A percentile compares a stretch with the other conserved stretches of the same genome.
phyloP scores from a whole-genome alignment of 495 filamentous ascomycete species.

The Haplographium delicatum region DNA sequence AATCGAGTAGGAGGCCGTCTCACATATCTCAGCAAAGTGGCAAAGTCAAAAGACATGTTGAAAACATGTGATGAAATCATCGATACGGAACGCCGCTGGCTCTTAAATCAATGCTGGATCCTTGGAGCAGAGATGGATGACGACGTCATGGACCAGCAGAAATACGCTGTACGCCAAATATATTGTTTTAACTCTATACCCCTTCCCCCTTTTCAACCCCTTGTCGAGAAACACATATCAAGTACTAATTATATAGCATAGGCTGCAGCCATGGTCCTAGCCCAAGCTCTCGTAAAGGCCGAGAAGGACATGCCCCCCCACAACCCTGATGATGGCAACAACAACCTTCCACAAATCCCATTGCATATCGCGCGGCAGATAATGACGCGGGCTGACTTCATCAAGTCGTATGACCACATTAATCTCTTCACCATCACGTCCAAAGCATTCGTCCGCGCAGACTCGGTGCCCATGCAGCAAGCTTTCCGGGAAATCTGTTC shows the following conservation, averaged over 20 bases:
- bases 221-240: not conserved
- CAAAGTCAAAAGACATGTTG: constrained; percentile 72
- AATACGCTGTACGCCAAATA: constrained; percentile 77
- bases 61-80: constrained; percentile 74
- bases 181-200: not conserved
- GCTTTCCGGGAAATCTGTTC: constrained; percentile 80
- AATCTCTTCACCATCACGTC: constrained; percentile 96
- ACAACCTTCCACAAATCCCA: constrained; percentile 74
- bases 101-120: constrained; percentile 92
- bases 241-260: constrained; percentile 23
- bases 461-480: constrained; percentile 92
- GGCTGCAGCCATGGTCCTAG: constrained; percentile 90
- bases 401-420: constrained; percentile 83
- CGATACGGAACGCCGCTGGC: constrained; percentile 83
- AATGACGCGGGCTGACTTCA: constrained; percentile 95
- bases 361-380: constrained; percentile 82
- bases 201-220: not conserved
- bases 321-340: constrained; percentile 50
- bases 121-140: constrained; percentile 92
- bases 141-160: constrained; percentile 99
- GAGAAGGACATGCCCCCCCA: constrained; percentile 48
- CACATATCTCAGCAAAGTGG: constrained; percentile 79
- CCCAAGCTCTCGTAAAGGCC: constrained; percentile 78
- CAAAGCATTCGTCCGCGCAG: constrained; percentile 80
- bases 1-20: constrained; percentile 79